phyloP scores from a whole-genome alignment of 129 eudicot species.

The Smallanthus sonchifolius region DNA sequence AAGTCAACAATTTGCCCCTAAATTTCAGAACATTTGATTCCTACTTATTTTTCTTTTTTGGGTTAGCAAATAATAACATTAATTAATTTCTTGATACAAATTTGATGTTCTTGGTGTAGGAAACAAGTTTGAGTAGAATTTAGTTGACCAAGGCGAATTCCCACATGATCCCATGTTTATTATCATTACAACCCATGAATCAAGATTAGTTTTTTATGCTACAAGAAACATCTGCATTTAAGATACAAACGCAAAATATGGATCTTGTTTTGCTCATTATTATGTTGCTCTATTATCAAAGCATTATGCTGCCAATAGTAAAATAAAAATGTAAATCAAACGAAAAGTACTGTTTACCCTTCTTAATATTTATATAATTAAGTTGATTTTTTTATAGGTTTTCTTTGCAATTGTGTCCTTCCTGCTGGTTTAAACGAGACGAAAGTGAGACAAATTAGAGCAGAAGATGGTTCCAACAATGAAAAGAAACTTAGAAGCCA shows the following conservation, averaged over 20 bases:
- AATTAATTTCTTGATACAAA: conserved; percentile 21
- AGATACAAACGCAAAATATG: conserved; percentile 24
- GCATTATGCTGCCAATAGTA: conserved; percentile 1
- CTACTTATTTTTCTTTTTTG: neutral
- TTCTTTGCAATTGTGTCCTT: conserved; percentile 83
- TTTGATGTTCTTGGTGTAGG: conserved; percentile 14
- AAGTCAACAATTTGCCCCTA: neutral
- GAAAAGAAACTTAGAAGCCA: conserved; percentile 67
- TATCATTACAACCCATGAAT: conserved; percentile 25
- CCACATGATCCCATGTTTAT: conserved; percentile 40
- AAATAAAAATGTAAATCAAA: neutral
- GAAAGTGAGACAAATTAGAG: conserved; percentile 56
- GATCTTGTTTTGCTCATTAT: conserved; percentile 27
- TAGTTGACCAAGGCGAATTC: conserved; percentile 28
- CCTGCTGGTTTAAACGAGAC: conserved; percentile 76
- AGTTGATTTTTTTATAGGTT: conserved; percentile 45
- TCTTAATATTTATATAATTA: conserved; percentile 3
- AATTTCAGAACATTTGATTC: neutral
- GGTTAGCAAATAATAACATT: neutral
- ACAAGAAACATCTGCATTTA: conserved; percentile 16
- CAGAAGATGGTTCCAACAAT: conserved; percentile 43
- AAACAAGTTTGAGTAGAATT: conserved; percentile 13
- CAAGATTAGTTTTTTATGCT: conserved; percentile 24
- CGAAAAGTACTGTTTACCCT: neutral
- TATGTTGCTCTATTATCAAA: conserved; percentile 26